Percentiles rank a stretch among this genome's conserved stretches.
Evolutionary conservation across 257 asterid species (phyloP).

Genomic region (Penstemon newberryi): DNA sequence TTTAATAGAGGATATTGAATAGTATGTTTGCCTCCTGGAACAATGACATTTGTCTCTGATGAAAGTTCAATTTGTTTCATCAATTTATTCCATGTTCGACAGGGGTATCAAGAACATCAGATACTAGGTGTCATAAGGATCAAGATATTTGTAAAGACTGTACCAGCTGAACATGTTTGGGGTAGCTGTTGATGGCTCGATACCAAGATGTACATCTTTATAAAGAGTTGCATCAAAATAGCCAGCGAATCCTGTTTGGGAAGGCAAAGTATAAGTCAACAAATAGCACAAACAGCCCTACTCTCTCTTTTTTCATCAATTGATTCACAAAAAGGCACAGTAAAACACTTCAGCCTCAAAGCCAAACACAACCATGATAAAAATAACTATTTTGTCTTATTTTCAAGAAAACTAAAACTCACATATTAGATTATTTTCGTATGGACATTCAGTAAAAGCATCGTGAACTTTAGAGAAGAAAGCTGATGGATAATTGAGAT

Average conservation of each 20-base stretch:
- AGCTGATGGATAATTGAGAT: background rate
- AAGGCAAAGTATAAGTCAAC: conserved; percentile 14
- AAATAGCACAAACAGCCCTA: background rate
- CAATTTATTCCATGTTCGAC: background rate
- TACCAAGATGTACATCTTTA: conserved; percentile 94
- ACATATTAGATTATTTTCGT: background rate
- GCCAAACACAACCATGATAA: too few species aligned
- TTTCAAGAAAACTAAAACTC: too few species aligned
- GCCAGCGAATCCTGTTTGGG: conserved; percentile 82
- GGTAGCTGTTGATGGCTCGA: conserved; percentile 90
- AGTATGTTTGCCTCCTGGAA: background rate
- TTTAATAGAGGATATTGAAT: background rate
- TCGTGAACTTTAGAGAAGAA: background rate
- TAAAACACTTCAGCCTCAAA: background rate
- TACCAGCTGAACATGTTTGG: conserved; percentile 99
- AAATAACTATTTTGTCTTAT: too few species aligned
- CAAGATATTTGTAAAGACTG: background rate
- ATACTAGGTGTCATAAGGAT: background rate
- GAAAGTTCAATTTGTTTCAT: conserved; percentile 10
- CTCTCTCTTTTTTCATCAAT: background rate
- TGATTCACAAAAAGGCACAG: background rate
- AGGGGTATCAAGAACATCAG: conserved; percentile 10
- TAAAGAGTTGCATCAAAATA: conserved; percentile 92
- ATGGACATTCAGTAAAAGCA: background rate
- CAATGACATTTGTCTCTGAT: conserved; percentile 6